phyloP scores from a whole-genome alignment of 2,329 filamentous ascomycete genomes.

The Curvularia verruculosa region DNA sequence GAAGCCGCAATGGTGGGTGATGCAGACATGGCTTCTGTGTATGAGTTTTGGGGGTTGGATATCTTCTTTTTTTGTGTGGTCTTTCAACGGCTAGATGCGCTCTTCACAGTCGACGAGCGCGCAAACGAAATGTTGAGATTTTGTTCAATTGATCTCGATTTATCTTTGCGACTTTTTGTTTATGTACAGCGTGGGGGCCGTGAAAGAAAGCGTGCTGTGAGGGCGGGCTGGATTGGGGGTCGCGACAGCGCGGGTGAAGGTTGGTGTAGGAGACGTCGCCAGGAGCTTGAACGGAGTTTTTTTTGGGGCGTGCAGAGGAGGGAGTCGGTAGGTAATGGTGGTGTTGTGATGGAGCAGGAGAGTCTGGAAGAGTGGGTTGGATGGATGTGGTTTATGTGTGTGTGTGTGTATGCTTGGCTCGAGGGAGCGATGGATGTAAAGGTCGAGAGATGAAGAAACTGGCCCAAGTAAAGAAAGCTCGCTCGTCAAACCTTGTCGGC shows the following conservation, averaged over 20 bases:
- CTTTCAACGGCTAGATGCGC: slow-evolving; percentile 25
- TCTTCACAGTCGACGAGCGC: slow-evolving; percentile 43
- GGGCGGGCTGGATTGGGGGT: slow-evolving; percentile 42
- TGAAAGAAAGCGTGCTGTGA: slow-evolving; percentile 92
- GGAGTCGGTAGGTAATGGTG: slow-evolving; percentile 33
- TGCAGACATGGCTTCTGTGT: slow-evolving; percentile 52
- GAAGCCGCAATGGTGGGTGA: slow-evolving; percentile 59
- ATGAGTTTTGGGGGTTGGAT: slow-evolving; percentile 34
- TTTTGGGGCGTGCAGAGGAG: slow-evolving; percentile 43
- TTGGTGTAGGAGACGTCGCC: slow-evolving; percentile 44
- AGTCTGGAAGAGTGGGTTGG: slow-evolving; percentile 36
- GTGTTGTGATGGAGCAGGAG: slow-evolving; percentile 40
- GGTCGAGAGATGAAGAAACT: slow-evolving; percentile 42
- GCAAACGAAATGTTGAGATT: slow-evolving; percentile 38
- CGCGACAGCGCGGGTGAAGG: slow-evolving; percentile 39
- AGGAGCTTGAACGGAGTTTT: slow-evolving; percentile 40
- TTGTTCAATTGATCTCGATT: slow-evolving; percentile 51
- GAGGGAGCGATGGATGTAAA: slow-evolving; percentile 25
- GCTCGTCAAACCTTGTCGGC: slow-evolving; percentile 48
- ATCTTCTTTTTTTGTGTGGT: slow-evolving; percentile 12
- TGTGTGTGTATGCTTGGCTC: slow-evolving; percentile 10
- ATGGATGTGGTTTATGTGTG: background rate
- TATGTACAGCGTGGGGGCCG: slow-evolving; percentile 76
- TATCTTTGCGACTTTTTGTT: slow-evolving; percentile 54
- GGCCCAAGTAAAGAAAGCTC: slow-evolving; percentile 48